A percentile compares a stretch with the other conserved stretches of the same genome.
Conservation (phyloP, 1,284 basidiomycete genomes). For the Cryptococcus sp. region DNA sequence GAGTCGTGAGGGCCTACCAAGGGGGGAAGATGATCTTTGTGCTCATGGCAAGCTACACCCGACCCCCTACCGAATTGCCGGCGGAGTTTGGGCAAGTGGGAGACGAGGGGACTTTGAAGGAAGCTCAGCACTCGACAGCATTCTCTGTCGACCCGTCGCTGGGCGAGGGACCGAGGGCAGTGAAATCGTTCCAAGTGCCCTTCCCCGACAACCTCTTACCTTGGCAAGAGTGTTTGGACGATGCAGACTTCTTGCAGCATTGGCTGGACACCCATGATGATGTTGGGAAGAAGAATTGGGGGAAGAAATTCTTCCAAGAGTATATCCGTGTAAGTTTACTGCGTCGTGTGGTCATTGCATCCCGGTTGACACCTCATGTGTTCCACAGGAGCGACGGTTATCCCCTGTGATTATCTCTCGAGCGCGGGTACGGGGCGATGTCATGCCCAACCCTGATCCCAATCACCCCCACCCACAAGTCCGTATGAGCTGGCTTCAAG, state of each 20-base stretch:
- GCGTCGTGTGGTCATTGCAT: background rate
- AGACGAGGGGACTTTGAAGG: background rate
- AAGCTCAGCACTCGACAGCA: background rate
- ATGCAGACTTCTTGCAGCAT: conserved; percentile 55
- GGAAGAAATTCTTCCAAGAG: conserved; percentile 32
- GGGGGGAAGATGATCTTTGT: conserved; percentile 73
- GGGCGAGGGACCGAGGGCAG: conserved; percentile 11
- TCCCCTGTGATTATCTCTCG: conserved; percentile 66
- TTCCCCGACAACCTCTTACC: conserved; percentile 52
- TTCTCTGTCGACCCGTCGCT: background rate
- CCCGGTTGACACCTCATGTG: background rate
- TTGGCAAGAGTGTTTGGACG: conserved; percentile 62
- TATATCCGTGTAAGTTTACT: conserved; percentile 54
- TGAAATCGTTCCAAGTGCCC: conserved; percentile 30
- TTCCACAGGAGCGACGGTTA: conserved; percentile 59
- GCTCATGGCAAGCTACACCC: conserved; percentile 80
- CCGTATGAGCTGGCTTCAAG: conserved; percentile 72
- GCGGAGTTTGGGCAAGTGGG: background rate
- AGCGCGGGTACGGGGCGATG: conserved; percentile 16
- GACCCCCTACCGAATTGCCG: conserved; percentile 52
- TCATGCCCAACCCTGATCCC: conserved; percentile 11
- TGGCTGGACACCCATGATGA: conserved; percentile 24
- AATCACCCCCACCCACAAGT: conserved; percentile 26
- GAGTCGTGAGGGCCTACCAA: conserved; percentile 74
- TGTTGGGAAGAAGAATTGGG: conserved; percentile 16